phyloP scores from a whole-genome alignment of 2,329 filamentous ascomycete species.

The Sphaerulina populicola region DNA sequence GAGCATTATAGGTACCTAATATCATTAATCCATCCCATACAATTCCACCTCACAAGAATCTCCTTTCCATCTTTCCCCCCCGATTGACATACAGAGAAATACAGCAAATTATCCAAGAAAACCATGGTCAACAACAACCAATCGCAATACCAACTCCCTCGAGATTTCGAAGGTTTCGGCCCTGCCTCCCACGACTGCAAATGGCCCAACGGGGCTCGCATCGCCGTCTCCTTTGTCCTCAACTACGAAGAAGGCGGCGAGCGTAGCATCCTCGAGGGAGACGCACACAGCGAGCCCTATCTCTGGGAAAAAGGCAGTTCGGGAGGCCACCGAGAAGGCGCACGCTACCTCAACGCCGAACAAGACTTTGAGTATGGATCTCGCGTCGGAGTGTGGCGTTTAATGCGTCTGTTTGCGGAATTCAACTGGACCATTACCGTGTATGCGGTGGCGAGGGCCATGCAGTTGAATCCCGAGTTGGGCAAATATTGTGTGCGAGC shows the following conservation, averaged over 20 bases:
- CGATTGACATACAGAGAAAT: no score
- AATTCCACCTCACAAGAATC: background rate
- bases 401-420: constrained; percentile 38
- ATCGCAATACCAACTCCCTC: constrained; percentile 32
- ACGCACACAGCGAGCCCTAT: constrained; percentile 34
- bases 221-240: constrained; percentile 36
- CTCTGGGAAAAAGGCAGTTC: constrained; percentile 34
- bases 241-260: constrained; percentile 42
- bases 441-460: constrained; percentile 36
- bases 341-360: constrained; percentile 41
- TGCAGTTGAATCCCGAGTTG: constrained; percentile 37
- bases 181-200: constrained; percentile 23
- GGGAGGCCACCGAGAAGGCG: constrained; percentile 23
- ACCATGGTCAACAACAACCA: constrained; percentile 31
- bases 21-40: background rate
- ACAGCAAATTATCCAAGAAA: background rate
- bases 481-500: constrained; percentile 36
- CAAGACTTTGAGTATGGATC: constrained; percentile 38
- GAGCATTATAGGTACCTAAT: background rate
- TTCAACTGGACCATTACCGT: constrained; percentile 39
- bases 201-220: constrained; percentile 34
- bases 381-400: constrained; percentile 34
- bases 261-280: constrained; percentile 35
- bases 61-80: background rate
- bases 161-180: constrained; percentile 34